Conservation (phyloP, 192 early-diverging fungal species). For the Fimicolochytrium jonesii region DNA sequence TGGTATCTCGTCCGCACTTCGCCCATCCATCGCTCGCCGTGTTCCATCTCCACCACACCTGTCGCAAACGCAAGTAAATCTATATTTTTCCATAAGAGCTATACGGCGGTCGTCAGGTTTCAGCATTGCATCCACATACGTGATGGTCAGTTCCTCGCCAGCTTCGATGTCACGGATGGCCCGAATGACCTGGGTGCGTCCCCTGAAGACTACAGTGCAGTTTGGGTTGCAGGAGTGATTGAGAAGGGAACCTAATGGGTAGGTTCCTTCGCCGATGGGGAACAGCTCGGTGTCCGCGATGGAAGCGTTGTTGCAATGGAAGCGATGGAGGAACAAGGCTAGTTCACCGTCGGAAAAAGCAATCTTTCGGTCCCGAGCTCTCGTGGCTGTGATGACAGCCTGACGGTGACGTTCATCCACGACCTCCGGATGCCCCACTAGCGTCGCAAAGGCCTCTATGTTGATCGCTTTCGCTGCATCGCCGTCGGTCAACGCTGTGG, state of each 20-base stretch:
- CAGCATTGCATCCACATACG: constrained; percentile 56
- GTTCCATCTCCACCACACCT: constrained; percentile 35
- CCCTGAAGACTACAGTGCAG: constrained; percentile 49
- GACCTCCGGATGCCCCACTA: background rate
- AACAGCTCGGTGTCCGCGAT: constrained; percentile 60
- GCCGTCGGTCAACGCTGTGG: background rate
- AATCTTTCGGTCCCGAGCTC: background rate
- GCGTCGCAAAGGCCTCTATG: constrained; percentile 1
- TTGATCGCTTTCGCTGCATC: background rate
- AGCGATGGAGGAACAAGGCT: constrained; percentile 50
- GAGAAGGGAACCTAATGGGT: constrained; percentile 56
- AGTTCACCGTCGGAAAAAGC: background rate
- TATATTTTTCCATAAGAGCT: constrained; percentile 42
- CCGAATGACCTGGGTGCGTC: constrained; percentile 39
- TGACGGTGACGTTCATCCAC: background rate
- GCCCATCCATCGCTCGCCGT: no score
- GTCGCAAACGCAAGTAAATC: constrained; percentile 45
- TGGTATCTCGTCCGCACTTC: no score
- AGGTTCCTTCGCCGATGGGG: constrained; percentile 53
- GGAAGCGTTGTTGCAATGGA: constrained; percentile 64
- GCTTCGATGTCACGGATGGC: constrained; percentile 47
- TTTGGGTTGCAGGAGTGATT: constrained; percentile 70
- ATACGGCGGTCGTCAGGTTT: constrained; percentile 22
- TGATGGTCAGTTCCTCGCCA: constrained; percentile 50
- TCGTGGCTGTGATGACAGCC: background rate